Evolutionary conservation across 345 rosid species (phyloP), one percentile per base, ranked within the genome.

Genomic region (Murraya koenigii): DNA sequence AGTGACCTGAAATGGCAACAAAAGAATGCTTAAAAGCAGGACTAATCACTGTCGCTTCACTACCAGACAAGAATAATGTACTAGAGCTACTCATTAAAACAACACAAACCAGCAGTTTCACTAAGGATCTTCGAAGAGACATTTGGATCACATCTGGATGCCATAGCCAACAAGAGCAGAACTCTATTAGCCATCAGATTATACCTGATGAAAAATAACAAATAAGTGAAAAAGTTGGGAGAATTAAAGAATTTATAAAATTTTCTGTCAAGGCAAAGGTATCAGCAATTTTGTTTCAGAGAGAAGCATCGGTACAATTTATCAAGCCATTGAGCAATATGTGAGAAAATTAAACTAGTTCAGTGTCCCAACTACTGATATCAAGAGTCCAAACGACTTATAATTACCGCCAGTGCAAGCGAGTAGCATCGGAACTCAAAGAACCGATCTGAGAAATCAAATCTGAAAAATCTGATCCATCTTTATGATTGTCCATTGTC

Each of bases 151-250:
- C 75, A 88, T 84, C 89, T 89, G 78, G 91, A 92, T 49, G 96
- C 87, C 98, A 96, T 90, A 77, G 97, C 97, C 87, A 96, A 84
- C 81, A 96, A 85, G 82, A 96, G 91, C 80, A 96, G 87, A 78
- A 94, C 93, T 86, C 99, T 89, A 87, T 96, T 96, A 77, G 99
- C 99, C 98, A 96, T 96, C 83, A 96, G 85, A 85, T 96, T 96
- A 83, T 96, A 94, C 90, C 98, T 96, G 87, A 58, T 75, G 80
- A 33, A 74, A 62, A 67, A 70, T 69, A 62, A 41, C 73, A 64
- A 74, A 23, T 1, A 74, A 25, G 23, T 41, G 56, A 17, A 30
- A 39, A 69, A 10, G 55, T 54, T 66, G 10, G 8, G 72, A 66
- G 71, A 8, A 35, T 41, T 38, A 15, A 47, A 47, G 52, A 28